Evolutionary conservation across 257 asterid genomes (phyloP).

Genomic region (Misopates orontium): DNA sequence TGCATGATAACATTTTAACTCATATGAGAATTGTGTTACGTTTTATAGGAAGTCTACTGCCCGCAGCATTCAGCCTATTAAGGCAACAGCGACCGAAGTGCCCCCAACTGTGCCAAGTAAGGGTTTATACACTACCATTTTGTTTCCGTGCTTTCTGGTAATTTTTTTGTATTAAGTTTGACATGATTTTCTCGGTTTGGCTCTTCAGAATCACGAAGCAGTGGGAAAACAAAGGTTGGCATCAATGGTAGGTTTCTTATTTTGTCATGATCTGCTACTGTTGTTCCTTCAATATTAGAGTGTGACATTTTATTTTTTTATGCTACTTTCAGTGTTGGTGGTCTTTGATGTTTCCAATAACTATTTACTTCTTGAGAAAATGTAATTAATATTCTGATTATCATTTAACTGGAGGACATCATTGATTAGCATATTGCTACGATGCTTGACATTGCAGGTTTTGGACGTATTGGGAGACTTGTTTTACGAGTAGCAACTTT

Average conservation of each 20-base stretch:
- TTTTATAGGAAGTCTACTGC: constrained; percentile 41
- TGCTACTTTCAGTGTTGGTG: not conserved
- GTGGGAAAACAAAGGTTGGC: constrained; percentile 74
- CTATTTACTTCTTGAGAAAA: not conserved
- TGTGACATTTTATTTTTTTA: not conserved
- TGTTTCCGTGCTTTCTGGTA: constrained; percentile 2
- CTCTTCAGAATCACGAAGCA: constrained; percentile 58
- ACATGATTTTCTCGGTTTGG: constrained; percentile 22
- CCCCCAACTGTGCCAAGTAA: constrained; percentile 79
- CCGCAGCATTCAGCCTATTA: constrained; percentile 48
- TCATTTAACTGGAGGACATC: constrained; percentile 8
- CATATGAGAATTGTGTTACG: not conserved
- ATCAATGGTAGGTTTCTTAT: constrained; percentile 68
- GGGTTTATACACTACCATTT: constrained; percentile 1
- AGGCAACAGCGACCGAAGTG: constrained; percentile 75
- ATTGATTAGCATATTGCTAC: not conserved
- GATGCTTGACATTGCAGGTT: constrained; percentile 53
- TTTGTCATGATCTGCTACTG: constrained; percentile 9
- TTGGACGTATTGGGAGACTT: constrained; percentile 97
- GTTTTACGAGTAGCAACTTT: constrained; percentile 82
- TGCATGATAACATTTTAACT: constrained; percentile 1
- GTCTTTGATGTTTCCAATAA: not conserved
- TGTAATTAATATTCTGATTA: not conserved
- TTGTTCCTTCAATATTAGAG: not conserved
- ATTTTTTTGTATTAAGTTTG: constrained; percentile 15